Conservation (phyloP, 2,329 filamentous ascomycete species). For the Mycosphaerella sp. region DNA sequence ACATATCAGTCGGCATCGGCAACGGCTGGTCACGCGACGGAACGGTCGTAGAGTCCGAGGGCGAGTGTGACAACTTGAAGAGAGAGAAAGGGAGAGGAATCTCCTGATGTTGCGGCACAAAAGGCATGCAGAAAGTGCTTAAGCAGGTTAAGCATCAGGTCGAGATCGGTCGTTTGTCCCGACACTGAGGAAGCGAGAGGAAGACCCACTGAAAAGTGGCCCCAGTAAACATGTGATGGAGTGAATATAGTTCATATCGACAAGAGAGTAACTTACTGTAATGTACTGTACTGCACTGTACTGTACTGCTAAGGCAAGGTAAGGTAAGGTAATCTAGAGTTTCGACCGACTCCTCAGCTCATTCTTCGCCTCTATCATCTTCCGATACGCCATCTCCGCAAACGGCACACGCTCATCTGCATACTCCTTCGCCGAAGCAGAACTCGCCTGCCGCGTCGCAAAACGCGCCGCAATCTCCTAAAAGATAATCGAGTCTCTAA, state of each 20-base stretch:
- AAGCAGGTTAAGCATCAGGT: neutral
- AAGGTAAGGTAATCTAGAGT: slow-evolving; percentile 19
- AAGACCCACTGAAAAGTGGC: slow-evolving; percentile 6
- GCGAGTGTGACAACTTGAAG: neutral
- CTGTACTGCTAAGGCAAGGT: too few relatives aligned
- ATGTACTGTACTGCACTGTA: neutral
- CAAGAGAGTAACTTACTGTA: slow-evolving; percentile 6
- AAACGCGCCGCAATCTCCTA: slow-evolving; percentile 90
- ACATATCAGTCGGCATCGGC: neutral
- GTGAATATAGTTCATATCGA: too few relatives aligned
- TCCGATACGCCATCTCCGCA: slow-evolving; percentile 70
- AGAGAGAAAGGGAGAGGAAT: neutral
- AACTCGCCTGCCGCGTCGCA: slow-evolving; percentile 81
- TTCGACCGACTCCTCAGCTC: slow-evolving; percentile 28
- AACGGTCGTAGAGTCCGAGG: slow-evolving; percentile 1
- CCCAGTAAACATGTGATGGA: slow-evolving; percentile 2
- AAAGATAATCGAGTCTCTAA: slow-evolving; percentile 56
- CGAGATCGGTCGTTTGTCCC: slow-evolving; percentile 7
- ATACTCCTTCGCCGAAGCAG: slow-evolving; percentile 68
- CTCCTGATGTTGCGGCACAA: slow-evolving; percentile 6
- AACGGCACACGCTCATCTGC: slow-evolving; percentile 62
- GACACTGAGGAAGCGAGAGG: slow-evolving; percentile 2
- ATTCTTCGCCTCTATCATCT: slow-evolving; percentile 50
- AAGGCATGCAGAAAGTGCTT: slow-evolving; percentile 10
- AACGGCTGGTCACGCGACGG: slow-evolving; percentile 5